Conservation (phyloP, 805 yeast genomes). For the Kuraishia capsulata region DNA sequence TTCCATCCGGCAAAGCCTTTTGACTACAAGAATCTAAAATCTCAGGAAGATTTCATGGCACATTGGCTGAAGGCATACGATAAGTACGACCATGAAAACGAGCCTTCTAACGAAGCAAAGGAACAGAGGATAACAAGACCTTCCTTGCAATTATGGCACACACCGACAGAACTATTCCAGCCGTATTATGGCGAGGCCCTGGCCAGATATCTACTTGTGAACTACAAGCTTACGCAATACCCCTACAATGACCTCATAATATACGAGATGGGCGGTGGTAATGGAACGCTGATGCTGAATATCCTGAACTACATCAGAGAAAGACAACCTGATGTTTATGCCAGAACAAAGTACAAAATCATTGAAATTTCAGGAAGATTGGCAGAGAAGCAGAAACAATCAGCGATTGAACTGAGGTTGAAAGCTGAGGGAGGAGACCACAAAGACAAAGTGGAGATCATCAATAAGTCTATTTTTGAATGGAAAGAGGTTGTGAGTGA, state of each 20-base stretch:
- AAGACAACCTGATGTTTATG: constrained; percentile 67
- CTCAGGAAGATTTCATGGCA: constrained; percentile 62
- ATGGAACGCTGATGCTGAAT: constrained; percentile 77
- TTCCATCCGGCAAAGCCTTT: constrained; percentile 61
- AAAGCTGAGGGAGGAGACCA: constrained; percentile 34
- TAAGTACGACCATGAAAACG: constrained; percentile 30
- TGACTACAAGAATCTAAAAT: constrained; percentile 45
- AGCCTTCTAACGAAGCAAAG: background rate
- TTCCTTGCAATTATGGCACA: constrained; percentile 74
- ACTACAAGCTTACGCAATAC: constrained; percentile 57
- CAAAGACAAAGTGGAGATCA: constrained; percentile 46
- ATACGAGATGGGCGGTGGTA: constrained; percentile 88
- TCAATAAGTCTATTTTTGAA: constrained; percentile 67
- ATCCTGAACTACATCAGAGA: constrained; percentile 54
- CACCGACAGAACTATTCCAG: constrained; percentile 79
- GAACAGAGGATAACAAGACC: constrained; percentile 14
- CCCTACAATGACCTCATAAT: constrained; percentile 67
- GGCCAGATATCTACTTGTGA: constrained; percentile 68
- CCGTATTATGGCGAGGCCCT: constrained; percentile 83
- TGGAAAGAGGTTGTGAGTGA: constrained; percentile 55
- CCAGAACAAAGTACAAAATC: constrained; percentile 56
- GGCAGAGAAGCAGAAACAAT: constrained; percentile 42
- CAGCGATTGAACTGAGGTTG: constrained; percentile 11
- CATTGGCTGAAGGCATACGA: constrained; percentile 58
- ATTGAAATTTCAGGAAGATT: constrained; percentile 63